Percentiles rank a stretch among this genome's conserved stretches.
Evolutionary conservation across 2,329 filamentous ascomycete genomes (phyloP).

Genomic region (Venturia carpophila): DNA sequence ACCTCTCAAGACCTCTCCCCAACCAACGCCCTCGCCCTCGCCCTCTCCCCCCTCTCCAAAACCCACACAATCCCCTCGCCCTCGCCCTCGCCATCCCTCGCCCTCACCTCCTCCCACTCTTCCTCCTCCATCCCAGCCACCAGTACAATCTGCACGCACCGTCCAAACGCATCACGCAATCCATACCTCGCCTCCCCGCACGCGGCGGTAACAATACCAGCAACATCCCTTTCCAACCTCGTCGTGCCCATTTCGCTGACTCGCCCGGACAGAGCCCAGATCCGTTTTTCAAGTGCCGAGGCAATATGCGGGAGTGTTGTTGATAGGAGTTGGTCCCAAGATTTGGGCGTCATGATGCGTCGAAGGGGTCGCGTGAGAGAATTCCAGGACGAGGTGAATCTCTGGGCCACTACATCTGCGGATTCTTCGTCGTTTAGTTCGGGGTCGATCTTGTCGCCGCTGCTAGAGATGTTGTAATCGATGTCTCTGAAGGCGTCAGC

Average conservation of each 20-base stretch:
- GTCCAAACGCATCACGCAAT: conserved; percentile 67
- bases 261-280: conserved; percentile 71
- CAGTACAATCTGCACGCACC: conserved; percentile 72
- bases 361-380: conserved; percentile 76
- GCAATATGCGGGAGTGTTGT: conserved; percentile 68
- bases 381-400: conserved; percentile 82
- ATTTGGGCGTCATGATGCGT: conserved; percentile 70
- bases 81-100: conserved; percentile 38
- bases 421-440: conserved; percentile 43
- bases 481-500: conserved; percentile 85
- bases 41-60: conserved; percentile 64
- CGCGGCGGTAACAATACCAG: conserved; percentile 62
- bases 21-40: conserved; percentile 62
- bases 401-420: conserved; percentile 61
- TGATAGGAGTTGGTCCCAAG: conserved; percentile 68
- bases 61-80: conserved; percentile 67
- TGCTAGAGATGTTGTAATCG: conserved; percentile 67
- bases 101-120: conserved; percentile 73
- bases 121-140: conserved; percentile 93
- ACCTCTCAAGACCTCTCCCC: not conserved
- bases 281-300: conserved; percentile 74
- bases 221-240: conserved; percentile 75
- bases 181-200: conserved; percentile 64
- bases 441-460: conserved; percentile 50
- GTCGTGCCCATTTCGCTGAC: conserved; percentile 77